Evolutionary conservation across 495 filamentous ascomycete genomes (phyloP), one percentile per base, ranked within the genome.

Genomic region (Neurospora sp.): DNA sequence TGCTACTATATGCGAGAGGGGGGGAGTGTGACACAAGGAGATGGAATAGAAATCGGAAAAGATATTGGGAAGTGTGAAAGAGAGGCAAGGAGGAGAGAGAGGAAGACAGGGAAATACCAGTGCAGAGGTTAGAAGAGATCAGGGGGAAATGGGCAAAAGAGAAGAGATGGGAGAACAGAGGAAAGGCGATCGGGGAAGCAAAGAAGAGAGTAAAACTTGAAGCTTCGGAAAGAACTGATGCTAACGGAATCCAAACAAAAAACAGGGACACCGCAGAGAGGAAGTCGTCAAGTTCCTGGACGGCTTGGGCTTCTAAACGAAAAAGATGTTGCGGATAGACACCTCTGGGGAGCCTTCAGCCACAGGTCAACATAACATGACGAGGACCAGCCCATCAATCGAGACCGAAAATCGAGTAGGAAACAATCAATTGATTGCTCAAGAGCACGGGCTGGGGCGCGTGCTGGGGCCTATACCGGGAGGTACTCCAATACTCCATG

Each of bases 261-360:
- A 16, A 39, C 42, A 77, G 76, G 76, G 76, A 35, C 72, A 74
- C 61, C 74, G 44, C 9, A 77, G 68, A 61, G 4, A 20, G 1
- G 44, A 71, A 12, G 41, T 77, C 7, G 18, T 27, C 5, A 71
- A 69, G 38, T 77, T 72, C 70, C 69, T 77, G 3, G 10, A 68
- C 6, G 35, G 39, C 38, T 37, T 41, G 39, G 73, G 73, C n/a
- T 69, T 74, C 18, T 74, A 39, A 44, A 27, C 45, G 8, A 53
- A 9, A 4, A 53, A 53, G 1, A 53, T 53, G n/a, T 8, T 22
- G 12, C 20, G 22, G 45, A 72, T 69, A 35, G 7, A 35, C 31
- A 68, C 61, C 71, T 53, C 61, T 70, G 39, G 20, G 31, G 18
- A 70, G 20, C 45, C 0, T 53, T 2, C 20, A 12, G 45, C 20